Evolutionary conservation across 2,329 filamentous ascomycete genomes (phyloP).

Genomic region (Colletotrichum sp.): DNA sequence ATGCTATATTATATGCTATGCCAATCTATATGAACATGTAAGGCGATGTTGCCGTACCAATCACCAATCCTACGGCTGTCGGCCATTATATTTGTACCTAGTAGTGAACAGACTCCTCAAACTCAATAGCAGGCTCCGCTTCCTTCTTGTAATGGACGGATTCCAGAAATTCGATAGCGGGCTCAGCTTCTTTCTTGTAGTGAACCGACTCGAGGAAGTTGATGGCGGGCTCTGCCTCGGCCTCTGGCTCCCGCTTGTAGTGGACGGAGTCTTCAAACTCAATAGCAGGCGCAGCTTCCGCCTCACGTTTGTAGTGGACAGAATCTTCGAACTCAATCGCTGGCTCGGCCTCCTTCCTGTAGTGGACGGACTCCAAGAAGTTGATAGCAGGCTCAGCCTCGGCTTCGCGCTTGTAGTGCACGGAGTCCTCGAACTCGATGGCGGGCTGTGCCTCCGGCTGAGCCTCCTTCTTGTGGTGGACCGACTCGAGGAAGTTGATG

Average conservation of each 20-base stretch:
- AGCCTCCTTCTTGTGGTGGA: conserved; percentile 1
- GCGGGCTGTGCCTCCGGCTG: background rate
- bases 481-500: background rate
- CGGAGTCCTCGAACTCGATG: background rate
- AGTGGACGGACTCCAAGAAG: background rate
- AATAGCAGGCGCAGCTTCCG: background rate
- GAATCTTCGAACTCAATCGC: background rate
- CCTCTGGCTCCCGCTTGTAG: background rate
- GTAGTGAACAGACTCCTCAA: background rate
- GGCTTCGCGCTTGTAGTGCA: conserved; percentile 1
- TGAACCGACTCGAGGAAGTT: background rate
- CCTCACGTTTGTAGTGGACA: background rate
- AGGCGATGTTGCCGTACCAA: background rate
- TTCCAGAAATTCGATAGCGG: background rate
- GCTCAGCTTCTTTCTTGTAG: background rate
- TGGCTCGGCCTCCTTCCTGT: background rate
- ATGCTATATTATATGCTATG: background rate
- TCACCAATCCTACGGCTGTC: background rate
- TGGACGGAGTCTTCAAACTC: background rate
- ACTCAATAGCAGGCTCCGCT: background rate
- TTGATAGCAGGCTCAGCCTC: background rate
- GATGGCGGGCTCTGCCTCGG: background rate
- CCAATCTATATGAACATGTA: background rate
- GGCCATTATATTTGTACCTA: background rate
- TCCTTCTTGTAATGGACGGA: background rate